These are phyloP conservation scores for Pseudopyrenochaeta lycopersici DNA, from an alignment of 2,329 filamentous ascomycete genomes.

Conservation along the genomic window DNA sequence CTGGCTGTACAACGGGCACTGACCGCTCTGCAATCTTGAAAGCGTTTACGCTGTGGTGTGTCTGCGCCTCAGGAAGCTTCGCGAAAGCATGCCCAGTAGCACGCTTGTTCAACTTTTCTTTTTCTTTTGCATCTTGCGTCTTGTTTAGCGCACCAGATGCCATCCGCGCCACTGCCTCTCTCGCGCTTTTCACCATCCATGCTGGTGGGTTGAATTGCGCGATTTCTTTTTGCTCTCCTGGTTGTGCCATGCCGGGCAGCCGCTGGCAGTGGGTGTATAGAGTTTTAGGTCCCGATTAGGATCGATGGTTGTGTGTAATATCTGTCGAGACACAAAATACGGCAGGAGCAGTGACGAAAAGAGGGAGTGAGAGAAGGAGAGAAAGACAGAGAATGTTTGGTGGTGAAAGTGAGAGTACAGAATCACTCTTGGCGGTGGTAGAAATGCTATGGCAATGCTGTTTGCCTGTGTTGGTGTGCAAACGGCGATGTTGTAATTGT, in stretches of 20 bases:
- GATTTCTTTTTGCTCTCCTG: neutral
- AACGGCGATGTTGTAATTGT: neutral
- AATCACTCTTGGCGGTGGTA: neutral
- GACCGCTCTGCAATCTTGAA: neutral
- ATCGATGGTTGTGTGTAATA: too few species aligned
- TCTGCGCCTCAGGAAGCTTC: neutral
- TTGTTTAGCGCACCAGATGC: neutral
- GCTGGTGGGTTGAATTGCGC: neutral
- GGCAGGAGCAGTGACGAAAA: too few species aligned
- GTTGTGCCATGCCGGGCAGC: neutral
- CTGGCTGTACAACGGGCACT: neutral
- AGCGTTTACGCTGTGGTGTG: neutral
- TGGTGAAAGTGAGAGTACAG: neutral
- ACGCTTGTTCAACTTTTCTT: neutral
- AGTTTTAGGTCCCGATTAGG: too few species aligned
- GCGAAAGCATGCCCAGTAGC: neutral
- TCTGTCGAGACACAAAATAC: too few species aligned
- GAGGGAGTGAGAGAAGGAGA: neutral
- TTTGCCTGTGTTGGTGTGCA: slow-evolving; percentile 1
- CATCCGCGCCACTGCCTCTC: neutral
- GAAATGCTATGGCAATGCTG: neutral
- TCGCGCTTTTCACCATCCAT: slow-evolving; percentile 9
- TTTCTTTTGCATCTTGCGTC: slow-evolving; percentile 2
- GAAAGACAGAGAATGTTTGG: neutral
- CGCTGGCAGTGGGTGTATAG: too few species aligned